A percentile compares a stretch with the other conserved stretches of the same genome.
These are phyloP conservation scores for Fereydounia khargensis DNA, from an alignment of 1,284 basidiomycete genomes.

Conservation along the genomic window DNA sequence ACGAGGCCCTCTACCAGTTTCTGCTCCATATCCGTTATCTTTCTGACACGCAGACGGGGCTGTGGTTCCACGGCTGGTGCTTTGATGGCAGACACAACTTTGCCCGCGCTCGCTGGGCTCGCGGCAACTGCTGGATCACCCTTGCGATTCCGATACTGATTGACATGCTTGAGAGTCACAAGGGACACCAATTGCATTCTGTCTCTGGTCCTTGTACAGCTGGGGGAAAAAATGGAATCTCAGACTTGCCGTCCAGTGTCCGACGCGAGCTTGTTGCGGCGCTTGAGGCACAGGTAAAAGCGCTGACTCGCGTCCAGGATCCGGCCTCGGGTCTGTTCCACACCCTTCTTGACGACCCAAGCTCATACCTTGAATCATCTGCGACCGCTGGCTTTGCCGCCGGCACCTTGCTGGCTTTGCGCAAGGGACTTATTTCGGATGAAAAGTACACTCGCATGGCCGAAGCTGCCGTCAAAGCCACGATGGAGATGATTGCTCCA, in stretches of 20 bases:
- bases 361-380: slow-evolving; percentile 66
- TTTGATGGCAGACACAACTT: slow-evolving; percentile 65
- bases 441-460: slow-evolving; percentile 61
- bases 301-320: slow-evolving; percentile 64
- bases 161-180: slow-evolving; percentile 8
- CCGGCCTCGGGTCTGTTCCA: slow-evolving; percentile 65
- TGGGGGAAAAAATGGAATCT: too few species aligned
- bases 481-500: slow-evolving; percentile 64
- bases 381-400: slow-evolving; percentile 68
- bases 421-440: slow-evolving; percentile 62
- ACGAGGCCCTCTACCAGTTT: slow-evolving; percentile 67
- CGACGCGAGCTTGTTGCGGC: slow-evolving; percentile 63
- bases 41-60: slow-evolving; percentile 62
- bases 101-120: slow-evolving; percentile 65
- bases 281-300: slow-evolving; percentile 64
- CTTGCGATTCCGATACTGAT: slow-evolving; percentile 68
- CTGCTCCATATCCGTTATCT: slow-evolving; percentile 64
- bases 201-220: too few species aligned
- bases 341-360: slow-evolving; percentile 65
- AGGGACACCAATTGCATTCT: too few species aligned
- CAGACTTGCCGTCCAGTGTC: too few species aligned
- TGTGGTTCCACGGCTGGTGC: slow-evolving; percentile 66
- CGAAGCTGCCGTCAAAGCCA: slow-evolving; percentile 63
- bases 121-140: slow-evolving; percentile 70
- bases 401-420: slow-evolving; percentile 65